phyloP scores from a whole-genome alignment of 2,329 filamentous ascomycete genomes.

The Ophiostoma himal-ulmi region DNA sequence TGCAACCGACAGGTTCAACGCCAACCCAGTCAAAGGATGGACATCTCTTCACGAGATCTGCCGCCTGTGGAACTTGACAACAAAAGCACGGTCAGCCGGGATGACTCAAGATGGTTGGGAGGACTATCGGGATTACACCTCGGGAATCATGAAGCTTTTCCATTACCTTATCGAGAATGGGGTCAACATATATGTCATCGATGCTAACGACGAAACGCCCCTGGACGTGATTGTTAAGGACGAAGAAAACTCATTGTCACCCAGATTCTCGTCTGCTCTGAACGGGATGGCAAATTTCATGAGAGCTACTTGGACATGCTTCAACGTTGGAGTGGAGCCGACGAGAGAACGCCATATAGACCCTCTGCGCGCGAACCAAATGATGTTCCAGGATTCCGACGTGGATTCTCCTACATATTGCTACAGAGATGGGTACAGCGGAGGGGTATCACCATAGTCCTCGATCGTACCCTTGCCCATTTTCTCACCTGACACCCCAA shows the following conservation, averaged over 20 bases:
- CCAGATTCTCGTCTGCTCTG: background rate
- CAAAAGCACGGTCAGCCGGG: background rate
- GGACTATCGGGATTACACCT: background rate
- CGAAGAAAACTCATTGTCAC: background rate
- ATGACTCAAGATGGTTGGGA: background rate
- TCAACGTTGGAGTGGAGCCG: background rate
- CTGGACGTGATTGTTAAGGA: background rate
- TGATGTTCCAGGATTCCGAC: background rate
- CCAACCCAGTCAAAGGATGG: background rate
- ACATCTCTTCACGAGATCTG: constrained; percentile 18
- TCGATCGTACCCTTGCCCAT: constrained; percentile 19
- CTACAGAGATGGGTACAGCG: background rate
- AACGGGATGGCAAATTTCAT: background rate
- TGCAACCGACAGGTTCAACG: background rate
- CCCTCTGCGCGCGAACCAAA: background rate
- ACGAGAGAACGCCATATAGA: background rate
- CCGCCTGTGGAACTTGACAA: constrained; percentile 15
- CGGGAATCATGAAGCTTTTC: background rate
- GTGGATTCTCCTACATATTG: background rate
- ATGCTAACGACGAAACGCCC: background rate
- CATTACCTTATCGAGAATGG: background rate
- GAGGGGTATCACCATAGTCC: constrained; percentile 25
- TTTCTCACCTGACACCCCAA: constrained; percentile 25
- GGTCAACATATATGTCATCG: background rate
- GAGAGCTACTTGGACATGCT: background rate